Conservation (phyloP, 140 eudicot genomes). For the Ambrosia hybrid region DNA sequence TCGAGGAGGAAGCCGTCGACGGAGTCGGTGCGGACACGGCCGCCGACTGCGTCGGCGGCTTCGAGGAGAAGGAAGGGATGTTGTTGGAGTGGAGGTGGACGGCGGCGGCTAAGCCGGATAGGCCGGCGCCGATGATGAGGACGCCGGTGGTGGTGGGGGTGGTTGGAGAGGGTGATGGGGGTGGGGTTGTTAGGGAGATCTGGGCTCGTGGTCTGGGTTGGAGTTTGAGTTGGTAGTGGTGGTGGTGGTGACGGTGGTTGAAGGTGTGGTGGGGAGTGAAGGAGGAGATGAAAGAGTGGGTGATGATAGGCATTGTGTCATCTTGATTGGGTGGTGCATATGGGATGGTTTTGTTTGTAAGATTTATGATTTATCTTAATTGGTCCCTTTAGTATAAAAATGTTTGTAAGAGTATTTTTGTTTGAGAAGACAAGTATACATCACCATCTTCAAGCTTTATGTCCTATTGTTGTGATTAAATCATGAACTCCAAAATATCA, state of each 20-base stretch:
- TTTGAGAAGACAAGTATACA: no score
- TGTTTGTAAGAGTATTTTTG: no score
- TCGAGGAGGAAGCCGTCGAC: constrained; percentile 92
- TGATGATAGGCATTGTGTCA: constrained; percentile 40
- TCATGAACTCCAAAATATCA: no score
- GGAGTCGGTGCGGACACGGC: constrained; percentile 88
- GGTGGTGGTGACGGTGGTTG: constrained; percentile 37
- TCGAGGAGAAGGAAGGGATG: constrained; percentile 73
- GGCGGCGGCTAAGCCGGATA: constrained; percentile 94
- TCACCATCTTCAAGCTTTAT: no score
- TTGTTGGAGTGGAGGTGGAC: constrained; percentile 59
- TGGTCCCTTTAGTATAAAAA: no score
- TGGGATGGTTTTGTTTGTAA: constrained; percentile 18
- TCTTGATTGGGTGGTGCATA: constrained; percentile 32
- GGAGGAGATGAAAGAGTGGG: constrained; percentile 36
- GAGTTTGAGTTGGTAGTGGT: constrained; percentile 6
- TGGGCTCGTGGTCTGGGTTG: constrained; percentile 40
- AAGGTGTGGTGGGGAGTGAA: constrained; percentile 34
- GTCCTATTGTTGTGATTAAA: no score
- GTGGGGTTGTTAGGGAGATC: constrained; percentile 44
- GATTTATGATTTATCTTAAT: background rate
- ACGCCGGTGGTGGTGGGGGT: constrained; percentile 44
- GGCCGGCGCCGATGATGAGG: constrained; percentile 84
- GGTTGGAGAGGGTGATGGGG: constrained; percentile 30
- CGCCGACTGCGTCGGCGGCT: constrained; percentile 90